Evolutionary conservation across 192 early-diverging fungal genomes (phyloP).

Genomic region (Backusella liffmaniae): DNA sequence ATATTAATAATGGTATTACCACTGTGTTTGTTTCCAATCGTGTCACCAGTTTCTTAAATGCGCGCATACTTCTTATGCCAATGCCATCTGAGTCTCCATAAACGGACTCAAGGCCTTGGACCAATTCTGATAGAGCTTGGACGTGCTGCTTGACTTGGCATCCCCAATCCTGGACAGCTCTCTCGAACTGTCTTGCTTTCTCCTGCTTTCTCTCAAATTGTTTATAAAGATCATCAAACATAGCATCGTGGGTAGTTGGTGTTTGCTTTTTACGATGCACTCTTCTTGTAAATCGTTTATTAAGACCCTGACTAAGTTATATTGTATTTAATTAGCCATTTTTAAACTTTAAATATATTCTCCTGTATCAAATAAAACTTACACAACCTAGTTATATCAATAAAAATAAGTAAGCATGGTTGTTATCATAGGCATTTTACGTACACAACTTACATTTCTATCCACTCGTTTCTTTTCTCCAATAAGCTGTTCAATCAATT

Average conservation of each 20-base stretch:
- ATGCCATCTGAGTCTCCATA: conserved; percentile 44
- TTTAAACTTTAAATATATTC: not conserved
- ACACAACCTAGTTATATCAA: conserved; percentile 34
- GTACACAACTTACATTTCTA: conserved; percentile 58
- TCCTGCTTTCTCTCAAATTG: conserved; percentile 56
- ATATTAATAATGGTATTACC: not conserved
- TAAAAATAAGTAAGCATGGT: not conserved
- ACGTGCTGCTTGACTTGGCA: conserved; percentile 52
- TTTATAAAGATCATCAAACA: conserved; percentile 58
- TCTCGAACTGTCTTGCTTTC: conserved; percentile 46
- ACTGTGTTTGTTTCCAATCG: not conserved
- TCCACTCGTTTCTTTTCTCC: conserved; percentile 67
- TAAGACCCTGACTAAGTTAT: conserved; percentile 67
- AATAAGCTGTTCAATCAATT: conserved; percentile 83
- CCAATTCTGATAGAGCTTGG: conserved; percentile 52
- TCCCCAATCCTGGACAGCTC: conserved; percentile 48
- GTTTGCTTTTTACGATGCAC: conserved; percentile 66
- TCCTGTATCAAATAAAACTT: conserved; percentile 15
- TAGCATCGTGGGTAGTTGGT: conserved; percentile 49
- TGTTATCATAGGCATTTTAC: not conserved
- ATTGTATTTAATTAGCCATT: not conserved
- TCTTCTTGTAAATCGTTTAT: conserved; percentile 63
- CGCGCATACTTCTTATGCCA: conserved; percentile 25
- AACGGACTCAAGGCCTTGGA: conserved; percentile 55
- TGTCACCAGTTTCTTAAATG: conserved; percentile 43